These are phyloP conservation scores for Cytospora chrysosperma DNA, from an alignment of 2,329 filamentous ascomycete species.

Conservation along the genomic window DNA sequence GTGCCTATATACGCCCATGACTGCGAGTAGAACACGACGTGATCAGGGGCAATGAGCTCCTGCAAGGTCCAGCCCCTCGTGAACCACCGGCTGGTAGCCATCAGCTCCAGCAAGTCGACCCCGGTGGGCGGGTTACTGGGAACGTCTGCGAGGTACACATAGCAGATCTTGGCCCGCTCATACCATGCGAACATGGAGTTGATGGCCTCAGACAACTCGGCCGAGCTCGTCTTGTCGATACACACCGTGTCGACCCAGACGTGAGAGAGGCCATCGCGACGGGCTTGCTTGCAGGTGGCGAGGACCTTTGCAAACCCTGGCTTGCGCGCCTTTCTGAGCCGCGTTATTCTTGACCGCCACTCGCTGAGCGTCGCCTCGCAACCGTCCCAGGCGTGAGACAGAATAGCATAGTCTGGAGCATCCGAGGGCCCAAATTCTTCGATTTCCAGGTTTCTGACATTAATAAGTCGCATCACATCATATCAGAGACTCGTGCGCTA, in stretches of 20 bases:
- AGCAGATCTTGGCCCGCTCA: constrained; percentile 32
- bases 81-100: constrained; percentile 14
- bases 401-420: constrained; percentile 37
- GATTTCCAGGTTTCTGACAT: constrained; percentile 36
- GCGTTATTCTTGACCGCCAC: constrained; percentile 28
- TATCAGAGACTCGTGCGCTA: background rate
- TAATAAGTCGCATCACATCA: constrained; percentile 37
- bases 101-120: background rate
- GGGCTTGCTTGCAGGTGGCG: constrained; percentile 32
- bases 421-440: constrained; percentile 32
- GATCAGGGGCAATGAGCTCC: constrained; percentile 23
- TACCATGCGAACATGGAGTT: constrained; percentile 40
- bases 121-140: background rate
- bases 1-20: constrained; percentile 17
- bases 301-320: constrained; percentile 36
- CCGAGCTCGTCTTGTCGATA: constrained; percentile 37
- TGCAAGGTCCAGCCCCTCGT: constrained; percentile 18
- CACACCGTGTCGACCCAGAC: constrained; percentile 41
- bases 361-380: constrained; percentile 37
- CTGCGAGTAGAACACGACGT: constrained; percentile 25
- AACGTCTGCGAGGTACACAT: constrained; percentile 36
- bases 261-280: constrained; percentile 29
- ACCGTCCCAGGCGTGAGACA: constrained; percentile 39
- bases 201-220: constrained; percentile 37
- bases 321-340: constrained; percentile 28